Evolutionary conservation across 192 early-diverging fungal genomes (phyloP).

Genomic region (Gonapodya prolifera): DNA sequence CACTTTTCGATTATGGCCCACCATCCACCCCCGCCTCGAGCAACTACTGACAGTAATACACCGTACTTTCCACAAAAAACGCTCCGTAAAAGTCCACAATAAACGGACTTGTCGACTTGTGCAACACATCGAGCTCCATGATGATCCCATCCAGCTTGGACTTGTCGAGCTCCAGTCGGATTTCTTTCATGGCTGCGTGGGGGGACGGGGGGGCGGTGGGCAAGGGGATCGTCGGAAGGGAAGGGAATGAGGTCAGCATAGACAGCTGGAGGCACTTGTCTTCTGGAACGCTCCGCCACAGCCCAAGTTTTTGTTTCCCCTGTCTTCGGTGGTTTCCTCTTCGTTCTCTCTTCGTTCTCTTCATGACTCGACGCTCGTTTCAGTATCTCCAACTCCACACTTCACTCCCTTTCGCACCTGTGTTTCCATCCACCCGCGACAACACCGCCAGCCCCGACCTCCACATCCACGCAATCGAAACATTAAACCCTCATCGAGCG

Average conservation of each 20-base stretch:
- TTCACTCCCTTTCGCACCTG: background rate
- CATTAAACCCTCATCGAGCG: background rate
- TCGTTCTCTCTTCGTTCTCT: background rate
- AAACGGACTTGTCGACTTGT: slow-evolving; percentile 69
- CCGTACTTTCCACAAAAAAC: slow-evolving; percentile 90
- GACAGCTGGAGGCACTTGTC: background rate
- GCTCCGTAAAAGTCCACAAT: slow-evolving; percentile 99
- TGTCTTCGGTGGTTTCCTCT: background rate
- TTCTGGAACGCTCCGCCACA: background rate
- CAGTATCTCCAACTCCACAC: background rate
- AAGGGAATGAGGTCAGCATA: slow-evolving; percentile 8
- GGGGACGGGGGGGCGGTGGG: background rate
- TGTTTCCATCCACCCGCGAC: background rate
- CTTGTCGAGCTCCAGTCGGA: slow-evolving; percentile 81
- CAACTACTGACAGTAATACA: slow-evolving; percentile 59
- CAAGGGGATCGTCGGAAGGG: background rate
- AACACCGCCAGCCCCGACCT: background rate
- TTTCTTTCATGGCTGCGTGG: slow-evolving; percentile 56
- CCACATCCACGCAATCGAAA: background rate
- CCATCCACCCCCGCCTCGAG: background rate
- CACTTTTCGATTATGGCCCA: no score
- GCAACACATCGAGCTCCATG: slow-evolving; percentile 91
- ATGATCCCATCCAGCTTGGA: slow-evolving; percentile 81
- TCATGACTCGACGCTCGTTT: background rate
- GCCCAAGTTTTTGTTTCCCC: background rate